These are phyloP conservation scores for Trichocomaceae sp. DNA, from an alignment of 2,329 filamentous ascomycete genomes.

Conservation along the genomic window DNA sequence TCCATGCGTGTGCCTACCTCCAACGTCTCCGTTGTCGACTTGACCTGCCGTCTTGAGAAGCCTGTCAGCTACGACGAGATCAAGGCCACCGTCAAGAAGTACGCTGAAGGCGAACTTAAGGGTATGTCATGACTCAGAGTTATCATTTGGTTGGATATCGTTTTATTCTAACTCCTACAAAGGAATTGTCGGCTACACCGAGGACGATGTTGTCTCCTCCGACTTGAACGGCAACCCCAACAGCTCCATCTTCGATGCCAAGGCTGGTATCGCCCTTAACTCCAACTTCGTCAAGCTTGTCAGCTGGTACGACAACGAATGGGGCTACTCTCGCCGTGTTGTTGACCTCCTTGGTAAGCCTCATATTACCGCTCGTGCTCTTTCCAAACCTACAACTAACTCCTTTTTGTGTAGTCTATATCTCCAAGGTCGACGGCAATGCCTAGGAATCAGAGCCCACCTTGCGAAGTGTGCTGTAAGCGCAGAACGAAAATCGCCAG, in stretches of 20 bases:
- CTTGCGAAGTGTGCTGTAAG: slow-evolving; percentile 14
- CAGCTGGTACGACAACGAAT: slow-evolving; percentile 99
- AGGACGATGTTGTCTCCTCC: slow-evolving; percentile 91
- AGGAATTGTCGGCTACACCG: slow-evolving; percentile 90
- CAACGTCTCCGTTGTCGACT: slow-evolving; percentile 98
- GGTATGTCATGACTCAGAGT: slow-evolving; percentile 47
- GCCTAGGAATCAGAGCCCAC: slow-evolving; percentile 11
- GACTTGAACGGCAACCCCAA: slow-evolving; percentile 87
- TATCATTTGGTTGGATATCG: background rate
- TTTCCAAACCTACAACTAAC: slow-evolving; percentile 20
- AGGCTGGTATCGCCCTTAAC: slow-evolving; percentile 98
- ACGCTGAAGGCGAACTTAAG: slow-evolving; percentile 76
- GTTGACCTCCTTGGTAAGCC: slow-evolving; percentile 61
- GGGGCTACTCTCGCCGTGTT: slow-evolving; percentile 97
- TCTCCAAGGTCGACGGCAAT: slow-evolving; percentile 65
- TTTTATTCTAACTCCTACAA: background rate
- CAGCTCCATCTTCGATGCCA: slow-evolving; percentile 99
- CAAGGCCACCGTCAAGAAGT: slow-evolving; percentile 85
- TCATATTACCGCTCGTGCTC: background rate
- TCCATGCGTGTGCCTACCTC: slow-evolving; percentile 96
- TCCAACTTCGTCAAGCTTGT: slow-evolving; percentile 98
- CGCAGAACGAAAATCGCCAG: background rate
- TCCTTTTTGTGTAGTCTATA: slow-evolving; percentile 50
- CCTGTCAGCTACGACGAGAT: slow-evolving; percentile 67
- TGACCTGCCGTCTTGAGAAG: slow-evolving; percentile 94